A percentile compares a stretch with the other conserved stretches of the same genome.
Conservation (phyloP, 176 grass and related monocot genomes). For the Alopecurus myosuroides region DNA sequence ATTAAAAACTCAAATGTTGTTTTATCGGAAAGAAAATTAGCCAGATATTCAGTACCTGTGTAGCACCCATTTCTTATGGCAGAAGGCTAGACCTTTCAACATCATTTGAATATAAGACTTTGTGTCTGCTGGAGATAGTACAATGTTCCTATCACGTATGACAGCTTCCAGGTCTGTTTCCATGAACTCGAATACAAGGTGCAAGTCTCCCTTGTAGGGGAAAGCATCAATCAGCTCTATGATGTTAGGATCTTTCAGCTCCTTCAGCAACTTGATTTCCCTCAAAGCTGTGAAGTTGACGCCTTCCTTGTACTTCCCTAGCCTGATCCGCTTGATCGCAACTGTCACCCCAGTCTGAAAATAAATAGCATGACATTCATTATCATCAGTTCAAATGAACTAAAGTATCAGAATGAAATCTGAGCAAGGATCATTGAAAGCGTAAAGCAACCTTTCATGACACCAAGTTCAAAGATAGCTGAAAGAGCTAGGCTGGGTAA, state of each 20-base stretch:
- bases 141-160: slow-evolving; percentile 83
- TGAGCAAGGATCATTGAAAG: background rate
- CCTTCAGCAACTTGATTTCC: slow-evolving; percentile 97
- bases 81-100: slow-evolving; percentile 85
- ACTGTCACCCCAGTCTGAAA: slow-evolving; percentile 89
- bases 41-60: slow-evolving; percentile 70
- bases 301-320: slow-evolving; percentile 95
- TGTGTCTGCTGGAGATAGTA: slow-evolving; percentile 81
- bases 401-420: background rate
- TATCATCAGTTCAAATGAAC: slow-evolving; percentile 10
- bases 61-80: slow-evolving; percentile 95
- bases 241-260: slow-evolving; percentile 91
- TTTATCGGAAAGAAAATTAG: slow-evolving; percentile 16
- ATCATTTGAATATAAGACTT: slow-evolving; percentile 99
- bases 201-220: slow-evolving; percentile 86
- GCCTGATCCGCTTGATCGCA: slow-evolving; percentile 86
- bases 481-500: background rate
- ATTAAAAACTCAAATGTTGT: slow-evolving; percentile 11
- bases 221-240: slow-evolving; percentile 94
- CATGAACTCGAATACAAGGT: slow-evolving; percentile 99
- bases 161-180: slow-evolving; percentile 96
- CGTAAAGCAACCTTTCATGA: background rate
- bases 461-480: background rate
- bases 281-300: slow-evolving; percentile 96
- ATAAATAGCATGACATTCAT: background rate